Evolutionary conservation across 2,329 filamentous ascomycete genomes (phyloP).

Genomic region (Lachnellula suecica): DNA sequence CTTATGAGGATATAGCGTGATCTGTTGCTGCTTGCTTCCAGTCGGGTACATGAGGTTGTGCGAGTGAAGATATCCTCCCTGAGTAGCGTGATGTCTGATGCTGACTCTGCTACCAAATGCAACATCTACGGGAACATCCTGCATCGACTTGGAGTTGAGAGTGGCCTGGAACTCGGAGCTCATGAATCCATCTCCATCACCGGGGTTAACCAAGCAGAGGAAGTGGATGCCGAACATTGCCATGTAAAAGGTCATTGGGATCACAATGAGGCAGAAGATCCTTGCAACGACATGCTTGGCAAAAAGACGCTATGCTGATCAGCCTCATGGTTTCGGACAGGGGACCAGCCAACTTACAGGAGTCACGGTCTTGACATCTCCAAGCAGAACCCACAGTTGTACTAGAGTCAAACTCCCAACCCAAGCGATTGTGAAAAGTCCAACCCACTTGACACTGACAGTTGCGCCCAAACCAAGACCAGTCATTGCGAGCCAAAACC

Average conservation of each 20-base stretch:
- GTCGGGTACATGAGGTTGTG: conserved; percentile 97
- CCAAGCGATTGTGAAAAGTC: conserved; percentile 98
- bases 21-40: conserved; percentile 97
- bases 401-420: conserved; percentile 86
- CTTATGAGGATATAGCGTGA: conserved; percentile 98
- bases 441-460: conserved; percentile 97
- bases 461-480: conserved; percentile 88
- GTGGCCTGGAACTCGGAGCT: conserved; percentile 98
- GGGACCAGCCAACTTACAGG: conserved; percentile 49
- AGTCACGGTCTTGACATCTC: conserved; percentile 83
- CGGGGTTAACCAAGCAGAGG: conserved; percentile 86
- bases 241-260: conserved; percentile 89
- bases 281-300: conserved; percentile 93
- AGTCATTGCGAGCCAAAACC: conserved; percentile 92
- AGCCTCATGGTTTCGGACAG: conserved; percentile 16
- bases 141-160: conserved; percentile 94
- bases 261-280: conserved; percentile 85
- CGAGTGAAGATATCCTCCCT: conserved; percentile 96
- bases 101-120: conserved; percentile 82
- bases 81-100: conserved; percentile 93
- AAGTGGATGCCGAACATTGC: conserved; percentile 98
- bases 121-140: conserved; percentile 89
- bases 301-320: conserved; percentile 63
- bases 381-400: conserved; percentile 93
- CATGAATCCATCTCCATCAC: conserved; percentile 99